These are phyloP conservation scores for Dioscorea cayenensis DNA, from an alignment of 116 monocot species.

Conservation along the genomic window DNA sequence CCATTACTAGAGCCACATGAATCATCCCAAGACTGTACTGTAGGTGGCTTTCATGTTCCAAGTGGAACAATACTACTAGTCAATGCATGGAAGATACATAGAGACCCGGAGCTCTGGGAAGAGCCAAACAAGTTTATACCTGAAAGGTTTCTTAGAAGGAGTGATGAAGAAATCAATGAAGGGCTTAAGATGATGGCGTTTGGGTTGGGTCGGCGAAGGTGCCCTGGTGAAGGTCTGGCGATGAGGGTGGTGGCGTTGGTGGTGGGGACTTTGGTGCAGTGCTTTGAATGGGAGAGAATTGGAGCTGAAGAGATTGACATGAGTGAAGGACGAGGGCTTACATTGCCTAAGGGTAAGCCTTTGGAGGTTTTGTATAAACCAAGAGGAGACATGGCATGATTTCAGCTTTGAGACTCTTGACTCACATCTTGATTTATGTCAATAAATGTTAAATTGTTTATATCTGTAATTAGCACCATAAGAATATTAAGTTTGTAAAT, in stretches of 20 bases:
- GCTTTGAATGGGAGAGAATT: conserved; percentile 16
- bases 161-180: not conserved
- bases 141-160: conserved; percentile 15
- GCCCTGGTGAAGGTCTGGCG: conserved; percentile 21
- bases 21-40: conserved; percentile 26
- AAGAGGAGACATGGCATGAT: not conserved
- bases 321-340: conserved; percentile 10
- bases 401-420: not conserved
- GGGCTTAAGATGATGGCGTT: not conserved
- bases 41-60: conserved; percentile 24
- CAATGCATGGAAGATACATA: conserved; percentile 27
- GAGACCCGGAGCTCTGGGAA: conserved; percentile 24
- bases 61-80: conserved; percentile 23
- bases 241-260: conserved; percentile 3
- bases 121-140: conserved; percentile 29
- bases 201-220: not conserved
- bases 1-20: conserved; percentile 25
- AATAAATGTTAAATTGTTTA: too few relatives aligned
- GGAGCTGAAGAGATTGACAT: conserved; percentile 15
- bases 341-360: conserved; percentile 10
- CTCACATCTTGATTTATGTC: too few relatives aligned
- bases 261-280: conserved; percentile 14
- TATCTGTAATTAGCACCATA: too few relatives aligned
- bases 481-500: too few relatives aligned
- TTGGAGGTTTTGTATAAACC: conserved; percentile 11